These are phyloP conservation scores for Salix udensis DNA, from an alignment of 345 rosid species.

Conservation along the genomic window DNA sequence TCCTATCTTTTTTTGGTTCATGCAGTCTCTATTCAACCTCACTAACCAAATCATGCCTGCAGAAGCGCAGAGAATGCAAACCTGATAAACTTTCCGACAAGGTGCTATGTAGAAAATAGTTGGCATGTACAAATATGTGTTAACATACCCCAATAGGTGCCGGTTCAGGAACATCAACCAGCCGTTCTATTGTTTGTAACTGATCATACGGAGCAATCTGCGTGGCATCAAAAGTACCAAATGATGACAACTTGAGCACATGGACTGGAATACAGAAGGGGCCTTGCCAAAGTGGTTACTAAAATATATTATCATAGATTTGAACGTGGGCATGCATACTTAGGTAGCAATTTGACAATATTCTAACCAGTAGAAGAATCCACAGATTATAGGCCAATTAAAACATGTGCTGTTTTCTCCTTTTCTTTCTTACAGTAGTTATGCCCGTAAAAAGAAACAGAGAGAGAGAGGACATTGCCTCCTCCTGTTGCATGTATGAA, in stretches of 20 bases:
- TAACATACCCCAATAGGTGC: conserved; percentile 17
- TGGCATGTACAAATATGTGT: neutral
- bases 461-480: too few species aligned
- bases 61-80: neutral
- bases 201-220: conserved; percentile 99
- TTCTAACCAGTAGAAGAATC: too few species aligned
- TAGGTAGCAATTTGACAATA: too few species aligned
- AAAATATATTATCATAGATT: too few species aligned
- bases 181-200: conserved; percentile 68
- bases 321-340: too few species aligned
- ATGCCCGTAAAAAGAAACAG: too few species aligned
- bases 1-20: neutral
- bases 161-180: conserved; percentile 56
- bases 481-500: too few species aligned
- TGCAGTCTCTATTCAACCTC: neutral
- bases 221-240: neutral
- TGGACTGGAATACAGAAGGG: neutral
- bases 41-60: conserved; percentile 3
- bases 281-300: too few species aligned
- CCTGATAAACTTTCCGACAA: neutral
- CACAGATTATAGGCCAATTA: too few species aligned
- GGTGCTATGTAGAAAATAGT: neutral
- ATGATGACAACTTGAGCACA: neutral
- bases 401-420: too few species aligned
- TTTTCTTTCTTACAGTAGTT: too few species aligned